Evolutionary conservation across 768 basidiomycete genomes (phyloP).

Genomic region (Rhizopogon vulgaris): DNA sequence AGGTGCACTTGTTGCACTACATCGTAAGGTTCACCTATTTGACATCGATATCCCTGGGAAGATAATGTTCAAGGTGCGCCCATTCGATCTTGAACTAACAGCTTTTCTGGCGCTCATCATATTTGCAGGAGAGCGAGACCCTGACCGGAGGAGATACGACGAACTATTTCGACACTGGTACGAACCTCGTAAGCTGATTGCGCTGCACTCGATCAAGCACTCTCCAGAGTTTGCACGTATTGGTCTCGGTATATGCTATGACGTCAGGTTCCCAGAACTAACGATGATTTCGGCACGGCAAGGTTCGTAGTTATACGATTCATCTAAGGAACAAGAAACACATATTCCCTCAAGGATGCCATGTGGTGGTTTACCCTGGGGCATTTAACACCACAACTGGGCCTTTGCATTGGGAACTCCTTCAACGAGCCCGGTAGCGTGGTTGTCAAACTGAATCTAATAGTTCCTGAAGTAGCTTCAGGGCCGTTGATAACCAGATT

Average conservation of each 20-base stretch:
- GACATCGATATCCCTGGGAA: constrained; percentile 96
- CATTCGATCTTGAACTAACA: neutral
- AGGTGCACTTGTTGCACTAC: constrained; percentile 83
- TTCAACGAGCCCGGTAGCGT: constrained; percentile 74
- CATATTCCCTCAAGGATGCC: constrained; percentile 52
- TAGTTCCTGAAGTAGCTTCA: constrained; percentile 22
- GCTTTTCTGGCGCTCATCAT: constrained; percentile 3
- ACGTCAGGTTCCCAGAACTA: constrained; percentile 91
- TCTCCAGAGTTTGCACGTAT: constrained; percentile 88
- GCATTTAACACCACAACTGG: constrained; percentile 97
- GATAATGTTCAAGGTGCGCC: constrained; percentile 75
- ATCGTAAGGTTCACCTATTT: constrained; percentile 95
- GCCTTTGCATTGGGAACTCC: constrained; percentile 91
- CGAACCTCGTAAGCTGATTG: constrained; percentile 1
- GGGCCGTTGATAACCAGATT: constrained; percentile 96
- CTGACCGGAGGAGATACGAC: constrained; percentile 68
- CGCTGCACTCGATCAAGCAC: neutral
- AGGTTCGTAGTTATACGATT: constrained; percentile 39
- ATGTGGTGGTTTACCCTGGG: constrained; percentile 84
- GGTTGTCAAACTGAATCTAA: neutral
- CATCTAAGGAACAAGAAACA: neutral
- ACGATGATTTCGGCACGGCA: constrained; percentile 84
- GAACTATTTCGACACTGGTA: constrained; percentile 87
- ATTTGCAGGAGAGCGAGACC: constrained; percentile 75
- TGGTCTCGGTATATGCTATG: constrained; percentile 95